These are phyloP conservation scores for Monosporascus sp. DNA, from an alignment of 2,329 filamentous ascomycete genomes.

Conservation along the genomic window DNA sequence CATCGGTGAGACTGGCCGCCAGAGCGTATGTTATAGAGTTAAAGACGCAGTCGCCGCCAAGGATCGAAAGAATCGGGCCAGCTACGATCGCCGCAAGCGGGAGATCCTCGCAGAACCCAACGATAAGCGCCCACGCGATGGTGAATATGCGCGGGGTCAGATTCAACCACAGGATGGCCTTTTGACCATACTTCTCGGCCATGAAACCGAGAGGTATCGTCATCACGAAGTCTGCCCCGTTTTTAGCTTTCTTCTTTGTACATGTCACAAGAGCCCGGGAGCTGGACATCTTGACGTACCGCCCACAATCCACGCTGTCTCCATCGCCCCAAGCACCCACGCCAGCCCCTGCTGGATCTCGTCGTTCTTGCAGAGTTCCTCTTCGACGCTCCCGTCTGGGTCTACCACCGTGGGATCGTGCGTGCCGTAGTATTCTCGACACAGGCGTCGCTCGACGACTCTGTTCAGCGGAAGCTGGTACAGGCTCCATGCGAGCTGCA, in stretches of 20 bases:
- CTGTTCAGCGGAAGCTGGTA: conserved; percentile 43
- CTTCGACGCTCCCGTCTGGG: conserved; percentile 36
- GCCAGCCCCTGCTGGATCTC: conserved; percentile 45
- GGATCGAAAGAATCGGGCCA: conserved; percentile 36
- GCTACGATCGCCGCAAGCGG: conserved; percentile 34
- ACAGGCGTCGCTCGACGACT: conserved; percentile 42
- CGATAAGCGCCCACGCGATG: conserved; percentile 33
- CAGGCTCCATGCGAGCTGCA: conserved; percentile 42
- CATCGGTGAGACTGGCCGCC: conserved; percentile 37
- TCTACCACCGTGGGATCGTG: conserved; percentile 31
- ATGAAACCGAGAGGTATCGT: conserved; percentile 43
- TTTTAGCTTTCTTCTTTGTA: conserved; percentile 2
- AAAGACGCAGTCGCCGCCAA: conserved; percentile 46
- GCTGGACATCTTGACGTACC: conserved; percentile 24
- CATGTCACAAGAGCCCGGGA: neutral
- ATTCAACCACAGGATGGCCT: conserved; percentile 36
- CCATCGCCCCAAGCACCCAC: conserved; percentile 45
- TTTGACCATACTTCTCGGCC: conserved; percentile 37
- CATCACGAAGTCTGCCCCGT: conserved; percentile 38
- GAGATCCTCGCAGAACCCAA: conserved; percentile 33
- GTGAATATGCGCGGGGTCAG: conserved; percentile 35
- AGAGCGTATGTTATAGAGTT: conserved; percentile 43
- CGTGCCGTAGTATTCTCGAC: conserved; percentile 41
- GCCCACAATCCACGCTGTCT: conserved; percentile 43
- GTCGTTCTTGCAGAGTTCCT: conserved; percentile 49